Evolutionary conservation across 441 rosid species (phyloP).

Genomic region (Brassica hybrid): DNA sequence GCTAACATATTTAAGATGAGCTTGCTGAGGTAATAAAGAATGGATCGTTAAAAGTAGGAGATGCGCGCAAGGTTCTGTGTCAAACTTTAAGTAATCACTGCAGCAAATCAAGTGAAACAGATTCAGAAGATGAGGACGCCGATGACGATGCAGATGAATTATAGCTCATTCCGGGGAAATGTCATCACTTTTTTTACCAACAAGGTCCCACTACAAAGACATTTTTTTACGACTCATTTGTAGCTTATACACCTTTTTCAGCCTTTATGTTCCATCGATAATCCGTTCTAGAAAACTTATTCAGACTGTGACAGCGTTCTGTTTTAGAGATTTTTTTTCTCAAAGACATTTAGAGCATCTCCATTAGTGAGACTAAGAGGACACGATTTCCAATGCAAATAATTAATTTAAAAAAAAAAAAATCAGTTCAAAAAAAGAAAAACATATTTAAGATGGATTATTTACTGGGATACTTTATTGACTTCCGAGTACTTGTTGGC

Average conservation of each 20-base stretch:
- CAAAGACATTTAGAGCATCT: background rate
- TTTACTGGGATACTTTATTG: slow-evolving; percentile 27
- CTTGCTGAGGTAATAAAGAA: slow-evolving; percentile 71
- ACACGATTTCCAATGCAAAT: no score
- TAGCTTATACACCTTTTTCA: background rate
- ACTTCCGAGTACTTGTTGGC: slow-evolving; percentile 29
- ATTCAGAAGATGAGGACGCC: slow-evolving; percentile 30
- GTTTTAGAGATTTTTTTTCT: background rate
- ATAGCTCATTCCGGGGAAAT: slow-evolving; percentile 15
- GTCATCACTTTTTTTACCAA: background rate
- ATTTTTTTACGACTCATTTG: slow-evolving; percentile 6
- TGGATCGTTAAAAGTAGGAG: slow-evolving; percentile 73
- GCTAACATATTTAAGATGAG: slow-evolving; percentile 40
- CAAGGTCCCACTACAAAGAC: background rate
- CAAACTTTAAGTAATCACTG: slow-evolving; percentile 84
- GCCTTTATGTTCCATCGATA: background rate
- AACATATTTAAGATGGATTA: background rate
- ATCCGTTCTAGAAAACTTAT: background rate
- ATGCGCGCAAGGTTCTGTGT: slow-evolving; percentile 74
- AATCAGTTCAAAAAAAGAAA: no score
- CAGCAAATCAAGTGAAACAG: slow-evolving; percentile 45
- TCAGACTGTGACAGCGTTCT: background rate
- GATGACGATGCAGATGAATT: slow-evolving; percentile 37
- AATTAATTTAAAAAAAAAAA: no score
- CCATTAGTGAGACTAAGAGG: no score